A percentile compares a stretch with the other conserved stretches of the same genome.
Evolutionary conservation across 164 flowering plant genomes (phyloP).

Genomic region (Berberis vulgaris): DNA sequence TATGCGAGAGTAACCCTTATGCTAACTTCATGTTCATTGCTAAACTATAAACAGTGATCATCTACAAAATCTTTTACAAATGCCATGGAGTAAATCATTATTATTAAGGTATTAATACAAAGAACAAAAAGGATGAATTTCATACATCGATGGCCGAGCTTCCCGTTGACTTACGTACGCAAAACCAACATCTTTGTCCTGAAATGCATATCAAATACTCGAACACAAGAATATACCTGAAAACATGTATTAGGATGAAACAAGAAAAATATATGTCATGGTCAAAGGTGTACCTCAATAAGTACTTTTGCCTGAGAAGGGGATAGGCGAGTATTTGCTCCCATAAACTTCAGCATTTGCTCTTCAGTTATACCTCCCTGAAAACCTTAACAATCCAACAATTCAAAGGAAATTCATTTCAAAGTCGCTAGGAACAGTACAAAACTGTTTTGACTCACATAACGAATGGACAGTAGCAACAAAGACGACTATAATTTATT

Average conservation of each 20-base stretch:
- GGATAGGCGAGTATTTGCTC: constrained; percentile 75
- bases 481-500: not conserved
- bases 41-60: too few relatives aligned
- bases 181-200: constrained; percentile 89
- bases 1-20: too few relatives aligned
- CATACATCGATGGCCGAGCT: constrained; percentile 93
- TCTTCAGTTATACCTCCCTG: constrained; percentile 98
- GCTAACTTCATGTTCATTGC: too few relatives aligned
- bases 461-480: not conserved
- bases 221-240: not conserved
- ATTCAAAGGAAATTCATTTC: constrained; percentile 13
- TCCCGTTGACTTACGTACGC: constrained; percentile 93
- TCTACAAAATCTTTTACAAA: too few relatives aligned
- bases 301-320: constrained; percentile 69
- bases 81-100: not conserved
- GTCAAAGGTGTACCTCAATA: constrained; percentile 58
- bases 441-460: not conserved
- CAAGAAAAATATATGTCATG: not conserved
- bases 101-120: not conserved
- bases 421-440: not conserved
- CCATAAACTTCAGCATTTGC: constrained; percentile 95
- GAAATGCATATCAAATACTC: constrained; percentile 11
- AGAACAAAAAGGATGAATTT: constrained; percentile 6
- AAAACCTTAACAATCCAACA: constrained; percentile 21
- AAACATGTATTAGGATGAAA: constrained; percentile 2